phyloP scores from a whole-genome alignment of 2,329 filamentous ascomycete genomes.

The Colletotrichum sp. region DNA sequence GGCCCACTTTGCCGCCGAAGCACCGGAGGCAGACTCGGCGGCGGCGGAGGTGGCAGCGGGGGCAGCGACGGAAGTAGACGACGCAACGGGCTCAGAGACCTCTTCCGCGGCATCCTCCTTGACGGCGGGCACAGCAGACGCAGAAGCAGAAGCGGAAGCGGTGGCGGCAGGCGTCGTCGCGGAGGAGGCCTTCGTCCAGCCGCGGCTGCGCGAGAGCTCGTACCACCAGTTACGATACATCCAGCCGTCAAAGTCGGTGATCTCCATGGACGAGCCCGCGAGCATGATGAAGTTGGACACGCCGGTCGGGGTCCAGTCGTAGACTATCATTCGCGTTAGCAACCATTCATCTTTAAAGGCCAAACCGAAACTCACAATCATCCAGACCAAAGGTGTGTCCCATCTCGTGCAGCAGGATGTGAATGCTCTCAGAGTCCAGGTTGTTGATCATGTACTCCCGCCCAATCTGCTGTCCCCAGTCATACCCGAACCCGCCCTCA shows the following conservation, averaged over 20 bases:
- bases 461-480: conserved; percentile 50
- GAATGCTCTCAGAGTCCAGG: conserved; percentile 39
- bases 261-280: conserved; percentile 42
- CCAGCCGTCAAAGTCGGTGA: conserved; percentile 55
- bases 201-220: conserved; percentile 31
- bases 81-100: background rate
- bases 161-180: background rate
- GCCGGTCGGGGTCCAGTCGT: conserved; percentile 46
- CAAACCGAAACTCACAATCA: conserved; percentile 25
- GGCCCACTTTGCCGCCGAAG: conserved; percentile 30
- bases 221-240: conserved; percentile 53
- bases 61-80: background rate
- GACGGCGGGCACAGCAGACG: background rate
- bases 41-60: background rate
- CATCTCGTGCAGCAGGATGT: conserved; percentile 52
- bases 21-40: background rate
- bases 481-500: conserved; percentile 46
- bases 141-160: background rate
- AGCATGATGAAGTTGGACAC: conserved; percentile 49
- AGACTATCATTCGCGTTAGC: background rate
- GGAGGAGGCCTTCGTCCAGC: conserved; percentile 22
- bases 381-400: conserved; percentile 48
- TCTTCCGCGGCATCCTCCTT: background rate
- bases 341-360: background rate
- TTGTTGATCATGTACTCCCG: conserved; percentile 46